phyloP scores from a whole-genome alignment of 345 rosid species.

The Punica granatum region DNA sequence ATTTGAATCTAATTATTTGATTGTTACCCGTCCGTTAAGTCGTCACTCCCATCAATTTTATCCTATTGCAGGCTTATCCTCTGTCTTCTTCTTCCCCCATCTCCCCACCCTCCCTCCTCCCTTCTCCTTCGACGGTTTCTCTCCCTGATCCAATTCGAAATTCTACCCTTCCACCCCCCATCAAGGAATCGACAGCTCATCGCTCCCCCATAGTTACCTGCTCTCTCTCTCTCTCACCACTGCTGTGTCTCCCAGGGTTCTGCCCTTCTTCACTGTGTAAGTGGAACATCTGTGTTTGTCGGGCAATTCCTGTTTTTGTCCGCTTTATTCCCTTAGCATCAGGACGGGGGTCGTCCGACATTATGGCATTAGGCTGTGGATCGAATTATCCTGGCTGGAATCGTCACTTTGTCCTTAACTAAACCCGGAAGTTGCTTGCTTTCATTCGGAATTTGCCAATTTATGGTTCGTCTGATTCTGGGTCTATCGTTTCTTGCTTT shows the following conservation, averaged over 20 bases:
- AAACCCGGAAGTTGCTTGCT: neutral
- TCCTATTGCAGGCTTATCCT: neutral
- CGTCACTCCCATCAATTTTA: too few species aligned
- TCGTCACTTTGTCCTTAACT: neutral
- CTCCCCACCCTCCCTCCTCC: neutral
- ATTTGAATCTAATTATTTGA: too few species aligned
- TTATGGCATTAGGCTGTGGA: neutral
- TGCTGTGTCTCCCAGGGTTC: neutral
- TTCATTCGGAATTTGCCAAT: neutral
- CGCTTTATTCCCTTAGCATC: neutral
- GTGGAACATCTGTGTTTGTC: neutral
- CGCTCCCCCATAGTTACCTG: neutral
- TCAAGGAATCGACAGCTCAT: neutral
- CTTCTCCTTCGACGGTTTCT: neutral
- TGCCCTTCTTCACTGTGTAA: neutral
- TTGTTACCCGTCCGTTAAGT: too few species aligned
- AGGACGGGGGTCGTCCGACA: neutral
- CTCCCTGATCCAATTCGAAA: neutral
- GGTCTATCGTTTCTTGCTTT: neutral
- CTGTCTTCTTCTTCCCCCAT: neutral
- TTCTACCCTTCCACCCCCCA: neutral
- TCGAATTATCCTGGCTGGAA: neutral
- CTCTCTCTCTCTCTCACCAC: neutral
- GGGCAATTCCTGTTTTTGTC: neutral
- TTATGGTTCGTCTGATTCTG: neutral